A percentile compares a stretch with the other conserved stretches of the same genome.
These are phyloP conservation scores for Leucocoprinus birnbaumii DNA, from an alignment of 768 basidiomycete species.

Conservation along the genomic window DNA sequence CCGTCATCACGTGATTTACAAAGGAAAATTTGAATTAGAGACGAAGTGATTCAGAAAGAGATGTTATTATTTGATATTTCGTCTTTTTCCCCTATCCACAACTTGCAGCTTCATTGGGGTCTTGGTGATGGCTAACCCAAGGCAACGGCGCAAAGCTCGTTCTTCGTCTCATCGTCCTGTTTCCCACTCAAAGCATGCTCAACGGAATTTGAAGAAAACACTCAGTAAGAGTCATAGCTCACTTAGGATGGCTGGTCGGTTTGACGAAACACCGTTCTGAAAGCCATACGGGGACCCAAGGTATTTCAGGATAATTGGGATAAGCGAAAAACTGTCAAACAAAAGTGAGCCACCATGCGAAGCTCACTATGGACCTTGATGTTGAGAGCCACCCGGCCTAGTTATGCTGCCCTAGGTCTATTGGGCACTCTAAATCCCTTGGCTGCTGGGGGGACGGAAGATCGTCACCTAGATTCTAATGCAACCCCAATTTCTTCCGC, in stretches of 20 bases:
- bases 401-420: conserved; percentile 79
- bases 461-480: conserved; percentile 20
- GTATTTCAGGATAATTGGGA: conserved; percentile 87
- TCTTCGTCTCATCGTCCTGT: conserved; percentile 74
- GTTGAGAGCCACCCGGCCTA: conserved; percentile 21
- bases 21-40: conserved; percentile 1
- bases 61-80: not conserved
- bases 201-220: conserved; percentile 75
- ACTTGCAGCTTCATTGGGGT: not conserved
- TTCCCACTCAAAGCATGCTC: conserved; percentile 71
- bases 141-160: conserved; percentile 84
- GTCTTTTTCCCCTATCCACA: not conserved
- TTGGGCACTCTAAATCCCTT: conserved; percentile 64
- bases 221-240: conserved; percentile 47
- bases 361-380: not conserved
- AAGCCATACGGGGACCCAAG: conserved; percentile 81
- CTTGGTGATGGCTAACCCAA: conserved; percentile 82
- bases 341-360: conserved; percentile 59
- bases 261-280: not conserved
- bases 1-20: conserved; percentile 19
- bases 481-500: conserved; percentile 9
- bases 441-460: conserved; percentile 68
- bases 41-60: not conserved
- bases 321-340: conserved; percentile 78
- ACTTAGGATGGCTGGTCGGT: not conserved